phyloP scores from a whole-genome alignment of 1,284 basidiomycete genomes.

The Somion occarium region DNA sequence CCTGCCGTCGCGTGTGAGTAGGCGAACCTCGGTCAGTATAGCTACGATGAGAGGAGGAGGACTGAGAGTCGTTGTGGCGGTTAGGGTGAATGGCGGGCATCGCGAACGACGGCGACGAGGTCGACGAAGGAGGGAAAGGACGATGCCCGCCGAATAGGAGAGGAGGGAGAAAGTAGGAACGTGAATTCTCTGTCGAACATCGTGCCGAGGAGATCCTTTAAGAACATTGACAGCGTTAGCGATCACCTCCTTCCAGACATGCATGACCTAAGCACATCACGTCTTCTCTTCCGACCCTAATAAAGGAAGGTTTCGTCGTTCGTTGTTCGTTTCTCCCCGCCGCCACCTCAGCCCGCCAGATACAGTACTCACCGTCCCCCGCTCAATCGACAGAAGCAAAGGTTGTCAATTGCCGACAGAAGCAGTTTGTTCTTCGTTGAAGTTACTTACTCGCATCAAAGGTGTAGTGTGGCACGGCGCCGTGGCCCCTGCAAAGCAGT shows the following conservation, averaged over 20 bases:
- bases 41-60: background rate
- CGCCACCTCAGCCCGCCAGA: background rate
- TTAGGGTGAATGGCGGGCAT: conserved; percentile 3
- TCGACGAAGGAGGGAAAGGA: conserved; percentile 1
- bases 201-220: background rate
- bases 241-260: background rate
- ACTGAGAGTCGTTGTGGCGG: background rate
- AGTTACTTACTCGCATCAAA: no score
- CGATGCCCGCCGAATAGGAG: conserved; percentile 5
- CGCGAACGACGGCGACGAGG: conserved; percentile 1
- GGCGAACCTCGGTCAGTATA: background rate
- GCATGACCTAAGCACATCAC: background rate
- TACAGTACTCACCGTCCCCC: no score
- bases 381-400: no score
- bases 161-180: background rate
- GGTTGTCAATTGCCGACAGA: no score
- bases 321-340: background rate
- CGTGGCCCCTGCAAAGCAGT: background rate
- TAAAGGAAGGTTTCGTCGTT: background rate
- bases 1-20: background rate
- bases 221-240: background rate
- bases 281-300: background rate
- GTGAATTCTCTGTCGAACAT: conserved; percentile 1
- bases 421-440: no score
- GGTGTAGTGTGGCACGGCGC: background rate